A percentile compares a stretch with the other conserved stretches of the same genome.
phyloP scores from a whole-genome alignment of 2,329 filamentous ascomycete genomes.

The Bipolaris cookei region DNA sequence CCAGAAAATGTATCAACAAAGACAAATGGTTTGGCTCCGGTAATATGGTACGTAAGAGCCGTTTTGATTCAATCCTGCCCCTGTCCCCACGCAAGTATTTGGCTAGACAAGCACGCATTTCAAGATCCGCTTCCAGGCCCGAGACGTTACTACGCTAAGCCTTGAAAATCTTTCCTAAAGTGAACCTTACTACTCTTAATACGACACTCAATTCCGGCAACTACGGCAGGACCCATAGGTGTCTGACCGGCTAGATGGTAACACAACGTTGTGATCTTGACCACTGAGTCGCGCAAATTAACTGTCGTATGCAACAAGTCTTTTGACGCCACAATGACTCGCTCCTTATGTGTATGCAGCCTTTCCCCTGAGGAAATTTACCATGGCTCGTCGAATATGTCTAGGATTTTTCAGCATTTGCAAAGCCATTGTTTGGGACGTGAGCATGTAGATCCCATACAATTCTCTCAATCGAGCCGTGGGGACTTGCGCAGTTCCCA shows the following conservation, averaged over 20 bases:
- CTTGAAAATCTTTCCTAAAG: constrained; percentile 1
- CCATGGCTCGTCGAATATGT: background rate
- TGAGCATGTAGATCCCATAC: background rate
- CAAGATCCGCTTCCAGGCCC: background rate
- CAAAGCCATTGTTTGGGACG: background rate
- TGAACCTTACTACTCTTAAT: background rate
- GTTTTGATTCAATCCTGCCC: background rate
- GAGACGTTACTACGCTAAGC: background rate
- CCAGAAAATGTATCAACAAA: background rate
- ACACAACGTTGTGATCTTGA: background rate
- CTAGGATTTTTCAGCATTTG: background rate
- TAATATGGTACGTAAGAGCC: background rate
- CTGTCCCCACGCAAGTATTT: background rate
- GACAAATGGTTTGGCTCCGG: background rate
- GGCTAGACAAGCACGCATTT: background rate
- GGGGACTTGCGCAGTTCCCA: background rate
- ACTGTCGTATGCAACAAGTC: background rate
- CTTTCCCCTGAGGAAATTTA: background rate
- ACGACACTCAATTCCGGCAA: constrained; percentile 2
- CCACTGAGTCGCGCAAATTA: background rate
- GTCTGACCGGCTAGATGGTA: background rate
- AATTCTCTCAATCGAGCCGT: constrained; percentile 11
- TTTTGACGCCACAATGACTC: background rate
- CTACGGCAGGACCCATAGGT: background rate
- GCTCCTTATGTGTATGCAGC: background rate